Evolutionary conservation across 352 stramenopile species (phyloP), one percentile per base, ranked within the genome.

Genomic region (Phytophthora boehmeriae): DNA sequence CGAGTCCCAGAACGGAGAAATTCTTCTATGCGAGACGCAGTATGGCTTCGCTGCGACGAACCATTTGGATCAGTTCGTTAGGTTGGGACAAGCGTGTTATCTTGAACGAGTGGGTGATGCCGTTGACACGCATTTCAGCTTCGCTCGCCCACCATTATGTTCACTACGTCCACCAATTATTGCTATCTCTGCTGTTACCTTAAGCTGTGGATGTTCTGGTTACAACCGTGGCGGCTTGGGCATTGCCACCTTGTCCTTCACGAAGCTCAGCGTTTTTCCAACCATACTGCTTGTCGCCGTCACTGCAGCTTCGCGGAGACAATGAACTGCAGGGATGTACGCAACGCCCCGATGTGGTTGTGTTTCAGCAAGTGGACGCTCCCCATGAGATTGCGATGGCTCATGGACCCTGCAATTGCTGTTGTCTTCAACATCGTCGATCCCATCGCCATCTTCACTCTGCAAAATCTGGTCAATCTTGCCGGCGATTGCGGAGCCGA

Each of bases 401-500:
- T 30, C 25, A 30, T 30, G 25, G 6, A 30, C 25, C 6, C 25
- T 6, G 6, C 25, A 30, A 30, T 30, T 86, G 79, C 48, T 86
- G 83, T 59, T 71, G n/a, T n/a, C 59, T 8, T 59, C 30, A 34
- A 66, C 57, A 34, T 73, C 65, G 14, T 71, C 68, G 6, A 71
- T 71, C 4, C 74, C 76, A 4, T 70, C 75, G 8, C 49, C 61
- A 14, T 72, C 63, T 28, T 73, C 80, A 1, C 79, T 59, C 19
- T 70, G 45, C 16, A 90, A 48, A 59, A 90, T 88, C 70, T 88
- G 80, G 25, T 90, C 70, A 32, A 90, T 88, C 68, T 88, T 88
- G 45, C 85, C 73, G 2, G 73, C 68, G 25, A 88, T 75, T 8
- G 80, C 66, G 4, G 71, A 55, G 14, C 81, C 78, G 47, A 90